Base-by-base conservation (phyloP, 2,329 filamentous ascomycete species). In the Nannizziopsis arthrosporioides region DNA sequence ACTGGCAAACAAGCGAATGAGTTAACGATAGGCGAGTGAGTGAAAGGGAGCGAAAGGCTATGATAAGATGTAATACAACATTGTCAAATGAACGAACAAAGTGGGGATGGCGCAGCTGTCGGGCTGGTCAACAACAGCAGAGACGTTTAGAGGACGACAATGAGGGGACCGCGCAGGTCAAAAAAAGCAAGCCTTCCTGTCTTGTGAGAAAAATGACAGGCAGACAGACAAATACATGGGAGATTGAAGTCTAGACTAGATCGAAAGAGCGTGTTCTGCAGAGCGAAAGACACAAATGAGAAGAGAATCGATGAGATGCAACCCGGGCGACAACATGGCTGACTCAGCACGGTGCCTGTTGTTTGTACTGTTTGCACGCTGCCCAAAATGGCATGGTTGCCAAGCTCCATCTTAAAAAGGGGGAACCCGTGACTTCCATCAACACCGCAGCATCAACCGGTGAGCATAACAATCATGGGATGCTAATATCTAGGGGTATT, bases 361-460 rank as follows among this genome's bases (percentile, higher is more conserved):
- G 42, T 10, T 30, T 11, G 37, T 19, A 19, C 17, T 38, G 42
- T 18, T 36, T 9, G n/a, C 6, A 17, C n/a, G 4, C n/a, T 5
- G 27, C 37, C 45, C 10, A n/a, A 31, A 47, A 9, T 1, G 45
- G 45, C 27, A 47, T 47, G 45, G 45, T 47, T 42, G 45, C 45
- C 45, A 47, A 47, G 45, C 2, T 22, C 14, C 5, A 30, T n/a
- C n/a, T 27, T 10, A 3, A 40, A 40, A 42, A 44, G 31, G 31
- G 34, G 22, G 22, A 27, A 27, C 22, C 22, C 22, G 22, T 27
- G 22, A 27, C 22, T 27, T 27, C 22, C 22, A 7, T 27, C 22
- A n/a, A n/a, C n/a, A n/a, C n/a, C n/a, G n/a, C n/a, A n/a, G n/a
- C n/a, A n/a, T n/a, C n/a, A n/a, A n/a, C n/a, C n/a, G n/a, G n/a